Evolutionary conservation across 2,329 filamentous ascomycete genomes (phyloP).

Genomic region (Cladophialophora exuberans): DNA sequence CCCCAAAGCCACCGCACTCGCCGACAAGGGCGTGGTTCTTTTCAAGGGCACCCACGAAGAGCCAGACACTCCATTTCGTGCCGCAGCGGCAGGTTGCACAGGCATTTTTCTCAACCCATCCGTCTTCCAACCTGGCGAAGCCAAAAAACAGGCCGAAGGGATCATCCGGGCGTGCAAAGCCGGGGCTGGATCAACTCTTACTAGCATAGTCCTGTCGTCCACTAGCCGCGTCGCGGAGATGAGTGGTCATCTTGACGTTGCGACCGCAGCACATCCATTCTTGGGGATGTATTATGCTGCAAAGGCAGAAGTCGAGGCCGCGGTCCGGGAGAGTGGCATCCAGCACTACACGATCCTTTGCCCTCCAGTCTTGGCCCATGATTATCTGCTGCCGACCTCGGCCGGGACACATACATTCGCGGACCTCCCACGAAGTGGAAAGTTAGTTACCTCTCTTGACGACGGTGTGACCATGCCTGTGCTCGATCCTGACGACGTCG

Average conservation of each 20-base stretch:
- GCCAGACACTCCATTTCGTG: conserved; percentile 8
- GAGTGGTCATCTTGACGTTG: conserved; percentile 3
- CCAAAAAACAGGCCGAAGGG: conserved; percentile 35
- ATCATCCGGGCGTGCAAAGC: conserved; percentile 26
- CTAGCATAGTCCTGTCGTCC: conserved; percentile 28
- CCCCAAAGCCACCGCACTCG: conserved; percentile 52
- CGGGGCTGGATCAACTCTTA: conserved; percentile 39
- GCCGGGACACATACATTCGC: conserved; percentile 40
- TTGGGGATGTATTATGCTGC: conserved; percentile 24
- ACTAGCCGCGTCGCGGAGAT: conserved; percentile 6
- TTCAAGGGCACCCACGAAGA: conserved; percentile 62
- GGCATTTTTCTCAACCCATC: conserved; percentile 19
- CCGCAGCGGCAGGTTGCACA: conserved; percentile 34
- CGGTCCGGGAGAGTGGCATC: conserved; percentile 43
- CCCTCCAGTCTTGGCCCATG: conserved; percentile 57
- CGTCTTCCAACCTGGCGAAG: conserved; percentile 20
- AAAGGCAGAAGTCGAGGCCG: conserved; percentile 50
- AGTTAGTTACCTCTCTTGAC: conserved; percentile 43
- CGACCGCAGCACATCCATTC: conserved; percentile 39
- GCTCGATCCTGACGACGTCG: conserved; percentile 54
- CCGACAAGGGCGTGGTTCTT: conserved; percentile 54
- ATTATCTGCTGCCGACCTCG: conserved; percentile 51
- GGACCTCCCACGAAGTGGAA: conserved; percentile 43
- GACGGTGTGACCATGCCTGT: conserved; percentile 46
- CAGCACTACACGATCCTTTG: conserved; percentile 54